Percentiles rank a stretch among this genome's conserved stretches.
Conservation (phyloP, 371 early-diverging fungal genomes). For the Actinomucor elegans region DNA sequence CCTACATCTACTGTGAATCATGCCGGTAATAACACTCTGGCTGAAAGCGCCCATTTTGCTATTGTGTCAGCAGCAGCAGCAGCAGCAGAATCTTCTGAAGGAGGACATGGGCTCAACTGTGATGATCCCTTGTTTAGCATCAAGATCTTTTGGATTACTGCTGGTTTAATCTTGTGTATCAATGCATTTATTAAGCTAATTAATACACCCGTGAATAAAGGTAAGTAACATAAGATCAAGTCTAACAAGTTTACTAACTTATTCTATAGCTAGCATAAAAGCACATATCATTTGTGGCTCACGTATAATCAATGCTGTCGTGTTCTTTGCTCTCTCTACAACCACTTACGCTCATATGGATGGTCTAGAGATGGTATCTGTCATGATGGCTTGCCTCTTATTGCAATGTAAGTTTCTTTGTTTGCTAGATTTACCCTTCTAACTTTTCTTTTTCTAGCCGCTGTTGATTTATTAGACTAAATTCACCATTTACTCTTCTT, state of each 20-base stretch:
- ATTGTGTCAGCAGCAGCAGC: neutral
- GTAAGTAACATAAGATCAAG: neutral
- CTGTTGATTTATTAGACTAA: conserved; percentile 42
- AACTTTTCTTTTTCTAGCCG: conserved; percentile 16
- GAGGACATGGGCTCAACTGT: neutral
- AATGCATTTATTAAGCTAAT: neutral
- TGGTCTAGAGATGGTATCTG: conserved; percentile 43
- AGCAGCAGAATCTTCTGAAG: neutral
- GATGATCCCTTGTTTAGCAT: conserved; percentile 28
- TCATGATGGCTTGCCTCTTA: conserved; percentile 51
- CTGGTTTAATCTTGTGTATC: conserved; percentile 27
- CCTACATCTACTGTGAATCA: conserved; percentile 6
- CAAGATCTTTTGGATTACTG: conserved; percentile 45
- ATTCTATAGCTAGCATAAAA: conserved; percentile 32
- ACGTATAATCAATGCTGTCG: conserved; percentile 46
- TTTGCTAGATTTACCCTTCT: no score
- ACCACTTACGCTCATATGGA: conserved; percentile 38
- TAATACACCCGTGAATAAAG: conserved; percentile 40
- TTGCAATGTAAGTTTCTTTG: conserved; percentile 50
- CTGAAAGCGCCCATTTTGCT: neutral
- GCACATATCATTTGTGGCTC: conserved; percentile 48
- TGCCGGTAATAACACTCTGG: neutral
- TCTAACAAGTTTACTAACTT: neutral
- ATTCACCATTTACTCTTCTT: neutral
- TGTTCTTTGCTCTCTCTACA: conserved; percentile 50